Percentiles rank a stretch among this genome's conserved stretches.
Evolutionary conservation across 495 filamentous ascomycete species (phyloP).

Genomic region (Neurospora cerealis): DNA sequence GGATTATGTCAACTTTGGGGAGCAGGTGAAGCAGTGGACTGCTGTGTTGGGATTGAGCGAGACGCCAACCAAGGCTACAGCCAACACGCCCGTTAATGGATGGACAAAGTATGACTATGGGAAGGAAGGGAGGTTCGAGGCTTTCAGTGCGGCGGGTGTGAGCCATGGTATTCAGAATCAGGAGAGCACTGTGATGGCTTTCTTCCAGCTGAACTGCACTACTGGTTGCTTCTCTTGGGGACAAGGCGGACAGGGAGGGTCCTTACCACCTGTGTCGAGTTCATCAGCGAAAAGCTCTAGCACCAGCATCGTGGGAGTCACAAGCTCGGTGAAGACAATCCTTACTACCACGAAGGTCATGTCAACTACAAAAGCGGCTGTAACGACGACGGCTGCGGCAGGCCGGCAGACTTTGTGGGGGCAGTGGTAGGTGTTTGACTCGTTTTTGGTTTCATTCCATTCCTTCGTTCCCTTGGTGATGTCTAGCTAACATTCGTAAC

Average conservation of each 20-base stretch:
- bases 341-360: neutral
- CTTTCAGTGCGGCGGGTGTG: slow-evolving; percentile 39
- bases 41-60: slow-evolving; percentile 34
- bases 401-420: slow-evolving; percentile 2
- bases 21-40: slow-evolving; percentile 49
- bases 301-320: neutral
- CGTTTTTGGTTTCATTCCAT: too few species aligned
- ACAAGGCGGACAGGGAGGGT: slow-evolving; percentile 10
- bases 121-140: slow-evolving; percentile 31
- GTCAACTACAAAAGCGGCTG: neutral
- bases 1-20: slow-evolving; percentile 36
- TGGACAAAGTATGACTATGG: slow-evolving; percentile 43
- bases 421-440: slow-evolving; percentile 6
- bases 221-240: slow-evolving; percentile 32
- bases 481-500: neutral
- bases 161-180: slow-evolving; percentile 42
- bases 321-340: neutral
- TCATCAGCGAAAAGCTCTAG: neutral
- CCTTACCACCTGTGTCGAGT: neutral
- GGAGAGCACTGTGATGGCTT: slow-evolving; percentile 37
- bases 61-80: slow-evolving; percentile 18
- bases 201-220: slow-evolving; percentile 36
- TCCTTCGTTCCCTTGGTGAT: neutral
- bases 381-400: neutral
- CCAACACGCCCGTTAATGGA: slow-evolving; percentile 26